Evolutionary conservation across 1,284 basidiomycete genomes (phyloP).

Genomic region (Afroboletus lepidellus): DNA sequence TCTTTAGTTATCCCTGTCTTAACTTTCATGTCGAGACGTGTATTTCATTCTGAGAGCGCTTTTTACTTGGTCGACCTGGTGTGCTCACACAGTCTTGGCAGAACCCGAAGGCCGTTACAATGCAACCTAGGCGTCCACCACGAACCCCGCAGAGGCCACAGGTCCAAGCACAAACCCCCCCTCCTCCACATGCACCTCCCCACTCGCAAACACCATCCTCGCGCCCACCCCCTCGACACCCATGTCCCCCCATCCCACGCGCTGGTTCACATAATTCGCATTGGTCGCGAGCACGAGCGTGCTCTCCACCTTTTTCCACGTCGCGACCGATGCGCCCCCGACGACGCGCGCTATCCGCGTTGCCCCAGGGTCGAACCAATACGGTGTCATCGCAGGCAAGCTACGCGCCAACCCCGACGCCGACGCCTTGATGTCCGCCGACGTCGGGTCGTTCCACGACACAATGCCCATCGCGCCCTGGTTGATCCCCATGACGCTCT

Average conservation of each 20-base stretch:
- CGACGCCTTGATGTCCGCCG: constrained; percentile 57
- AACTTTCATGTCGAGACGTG: too few species aligned
- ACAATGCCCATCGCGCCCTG: constrained; percentile 67
- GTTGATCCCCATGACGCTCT: constrained; percentile 64
- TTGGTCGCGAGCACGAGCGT: constrained; percentile 45
- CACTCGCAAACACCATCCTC: constrained; percentile 15
- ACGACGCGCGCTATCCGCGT: constrained; percentile 30
- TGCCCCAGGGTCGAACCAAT: constrained; percentile 36
- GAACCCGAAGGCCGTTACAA: too few species aligned
- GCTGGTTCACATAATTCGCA: constrained; percentile 35
- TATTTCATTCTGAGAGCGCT: too few species aligned
- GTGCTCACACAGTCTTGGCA: too few species aligned
- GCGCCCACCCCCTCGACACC: neutral
- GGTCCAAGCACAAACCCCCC: constrained; percentile 19
- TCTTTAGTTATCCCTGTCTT: too few species aligned
- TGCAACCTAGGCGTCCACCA: constrained; percentile 14
- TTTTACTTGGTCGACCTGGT: too few species aligned
- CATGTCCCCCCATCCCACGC: constrained; percentile 22
- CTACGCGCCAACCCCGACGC: constrained; percentile 53
- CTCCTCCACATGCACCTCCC: constrained; percentile 9
- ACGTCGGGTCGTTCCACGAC: constrained; percentile 69
- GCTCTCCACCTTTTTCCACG: constrained; percentile 38
- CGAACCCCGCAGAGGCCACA: constrained; percentile 23
- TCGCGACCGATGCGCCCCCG: constrained; percentile 41
- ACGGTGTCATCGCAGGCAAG: constrained; percentile 40